Conservation (phyloP, 371 early-diverging fungal species). For the Mucor sp. region DNA sequence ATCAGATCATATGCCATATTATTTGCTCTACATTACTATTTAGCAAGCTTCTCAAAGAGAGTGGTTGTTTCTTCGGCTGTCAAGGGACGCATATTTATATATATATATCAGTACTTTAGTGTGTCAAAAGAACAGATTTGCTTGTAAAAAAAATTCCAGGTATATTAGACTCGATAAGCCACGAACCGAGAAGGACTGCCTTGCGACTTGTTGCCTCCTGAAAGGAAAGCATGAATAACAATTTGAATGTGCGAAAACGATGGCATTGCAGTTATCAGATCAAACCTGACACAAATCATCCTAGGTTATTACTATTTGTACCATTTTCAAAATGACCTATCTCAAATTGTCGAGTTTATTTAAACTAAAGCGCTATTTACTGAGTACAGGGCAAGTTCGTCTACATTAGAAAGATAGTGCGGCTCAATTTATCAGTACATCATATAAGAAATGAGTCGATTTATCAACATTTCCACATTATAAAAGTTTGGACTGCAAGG, state of each 20-base stretch:
- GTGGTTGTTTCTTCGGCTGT: constrained; percentile 95
- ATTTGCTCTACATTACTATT: constrained; percentile 70
- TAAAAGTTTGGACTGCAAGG: too few relatives aligned
- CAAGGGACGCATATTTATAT: constrained; percentile 84
- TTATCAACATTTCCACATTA: too few relatives aligned
- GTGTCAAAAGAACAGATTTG: neutral
- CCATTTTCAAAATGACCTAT: too few relatives aligned
- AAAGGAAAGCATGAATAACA: neutral
- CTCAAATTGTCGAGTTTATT: too few relatives aligned
- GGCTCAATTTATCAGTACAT: too few relatives aligned
- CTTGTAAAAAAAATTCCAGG: neutral
- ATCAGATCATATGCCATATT: neutral
- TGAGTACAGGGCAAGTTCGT: too few relatives aligned
- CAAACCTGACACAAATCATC: too few relatives aligned
- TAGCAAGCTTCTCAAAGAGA: constrained; percentile 94
- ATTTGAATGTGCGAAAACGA: neutral
- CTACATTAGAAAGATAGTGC: too few relatives aligned
- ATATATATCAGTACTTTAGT: neutral
- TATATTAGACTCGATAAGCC: neutral
- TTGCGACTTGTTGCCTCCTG: neutral
- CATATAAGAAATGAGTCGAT: too few relatives aligned
- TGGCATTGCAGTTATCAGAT: too few relatives aligned
- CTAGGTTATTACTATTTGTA: too few relatives aligned
- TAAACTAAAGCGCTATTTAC: too few relatives aligned
- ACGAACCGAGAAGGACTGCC: neutral